A percentile compares a stretch with the other conserved stretches of the same genome.
Conservation (phyloP, 495 filamentous ascomycete species). For the Schizothecium vesticola region DNA sequence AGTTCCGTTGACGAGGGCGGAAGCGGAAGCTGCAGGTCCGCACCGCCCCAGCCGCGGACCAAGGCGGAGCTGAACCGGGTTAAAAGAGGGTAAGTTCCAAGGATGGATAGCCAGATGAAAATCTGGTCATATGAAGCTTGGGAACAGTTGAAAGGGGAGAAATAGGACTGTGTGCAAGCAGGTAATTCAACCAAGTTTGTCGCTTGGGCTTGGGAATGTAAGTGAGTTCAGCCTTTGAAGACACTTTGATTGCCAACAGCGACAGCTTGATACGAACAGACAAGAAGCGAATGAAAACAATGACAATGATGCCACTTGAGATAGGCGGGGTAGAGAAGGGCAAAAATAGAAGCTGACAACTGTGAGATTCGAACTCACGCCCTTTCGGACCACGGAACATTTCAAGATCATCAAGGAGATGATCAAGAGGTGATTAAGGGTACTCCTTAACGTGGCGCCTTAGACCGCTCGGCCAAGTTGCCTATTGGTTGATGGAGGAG, state of each 20-base stretch:
- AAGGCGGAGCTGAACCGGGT: not conserved
- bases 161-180: not conserved
- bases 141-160: not conserved
- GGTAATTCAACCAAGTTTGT: not conserved
- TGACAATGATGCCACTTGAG: not conserved
- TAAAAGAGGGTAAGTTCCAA: not conserved
- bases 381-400: not conserved
- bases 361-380: not conserved
- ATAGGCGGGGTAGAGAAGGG: not conserved
- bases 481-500: not conserved
- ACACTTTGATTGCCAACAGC: not conserved
- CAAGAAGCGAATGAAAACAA: not conserved
- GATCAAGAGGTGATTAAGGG: not conserved
- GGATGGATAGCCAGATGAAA: not conserved
- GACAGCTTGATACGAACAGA: not conserved
- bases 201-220: not conserved
- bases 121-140: not conserved
- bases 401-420: not conserved
- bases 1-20: not conserved
- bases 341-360: not conserved
- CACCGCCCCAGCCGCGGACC: not conserved
- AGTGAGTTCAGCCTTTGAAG: not conserved
- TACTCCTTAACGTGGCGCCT: not conserved
- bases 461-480: not conserved
- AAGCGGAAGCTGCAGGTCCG: not conserved